Base-by-base conservation (phyloP, 2,329 filamentous ascomycete genomes). In the Aspergillus floridensis region DNA sequence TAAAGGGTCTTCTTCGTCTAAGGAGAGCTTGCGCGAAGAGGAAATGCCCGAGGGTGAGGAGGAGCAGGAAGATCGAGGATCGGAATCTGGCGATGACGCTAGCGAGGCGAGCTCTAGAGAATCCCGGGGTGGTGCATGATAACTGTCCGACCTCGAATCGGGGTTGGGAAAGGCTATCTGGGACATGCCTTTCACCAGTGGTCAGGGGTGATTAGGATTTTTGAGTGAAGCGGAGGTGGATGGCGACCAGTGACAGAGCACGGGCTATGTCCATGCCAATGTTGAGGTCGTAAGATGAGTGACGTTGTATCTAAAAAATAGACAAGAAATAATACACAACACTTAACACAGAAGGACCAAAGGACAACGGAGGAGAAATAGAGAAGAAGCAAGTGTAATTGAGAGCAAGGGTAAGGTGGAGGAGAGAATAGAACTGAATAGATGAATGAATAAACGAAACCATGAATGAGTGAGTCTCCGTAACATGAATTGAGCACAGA, bases 31-130 rank as follows among this genome's bases (percentile, higher is more conserved):
- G 65, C 92, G 89, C 60, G 93, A 97, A n/a, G 93, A 98, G 14
- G 92, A 91, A 69, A 93, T 87, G 67, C 91, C 93, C n/a, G 90
- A 91, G 44, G 87, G 85, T 2, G 87, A 89, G 38, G 92, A 96
- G 46, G 82, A 82, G 58, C 89, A 85, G 16, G 88, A 90, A n/a
- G 84, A 80, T 50, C 88, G 86, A 11, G 83, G 83, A 51, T 79
- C 83, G 52, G 84, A 85, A 63, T 83, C 84, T 55, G 83, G 85
- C 67, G 89, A 92, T 63, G 92, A 96, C 61, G 93, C 95, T 64
- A 99, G 87, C 56, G 93, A 97, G 61, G 93, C 95, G 59, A 99
- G 89, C 81, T 99, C 95, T 71, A 99, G 87, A 50, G 93, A 98
- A 82, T 99, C 95, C 79, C 95, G 91, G 62, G 86, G 91, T 61